Conservation (phyloP, 495 filamentous ascomycete genomes). For the Apodospora peruviana region DNA sequence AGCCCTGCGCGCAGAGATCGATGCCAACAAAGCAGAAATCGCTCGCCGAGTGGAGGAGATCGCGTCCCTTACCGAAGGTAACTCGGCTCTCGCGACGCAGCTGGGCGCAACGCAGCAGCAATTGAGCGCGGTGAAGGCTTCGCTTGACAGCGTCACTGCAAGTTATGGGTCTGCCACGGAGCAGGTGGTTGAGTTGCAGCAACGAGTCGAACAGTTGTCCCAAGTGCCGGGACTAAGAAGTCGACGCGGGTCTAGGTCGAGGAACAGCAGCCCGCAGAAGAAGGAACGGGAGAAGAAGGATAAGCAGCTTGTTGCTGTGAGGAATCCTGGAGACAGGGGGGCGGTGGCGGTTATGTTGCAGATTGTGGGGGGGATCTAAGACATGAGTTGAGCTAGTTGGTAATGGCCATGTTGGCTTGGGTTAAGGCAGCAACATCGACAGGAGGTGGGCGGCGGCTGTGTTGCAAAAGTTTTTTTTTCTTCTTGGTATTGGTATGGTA, state of each 20-base stretch:
- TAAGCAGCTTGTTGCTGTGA: slow-evolving; percentile 28
- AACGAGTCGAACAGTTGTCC: slow-evolving; percentile 16
- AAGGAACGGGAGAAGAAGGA: slow-evolving; percentile 26
- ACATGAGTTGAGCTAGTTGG: no score
- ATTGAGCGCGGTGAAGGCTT: slow-evolving; percentile 12
- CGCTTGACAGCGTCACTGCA: slow-evolving; percentile 14
- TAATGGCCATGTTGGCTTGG: no score
- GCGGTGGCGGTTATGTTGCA: slow-evolving; percentile 31
- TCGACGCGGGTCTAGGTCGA: slow-evolving; percentile 19
- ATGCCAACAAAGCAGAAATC: slow-evolving; percentile 23
- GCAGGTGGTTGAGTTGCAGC: slow-evolving; percentile 19
- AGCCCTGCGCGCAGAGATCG: slow-evolving; percentile 21
- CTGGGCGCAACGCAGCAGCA: slow-evolving; percentile 21
- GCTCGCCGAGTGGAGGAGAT: slow-evolving; percentile 20
- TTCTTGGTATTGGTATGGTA: no score
- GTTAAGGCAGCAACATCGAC: no score
- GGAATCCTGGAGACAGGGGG: slow-evolving; percentile 27
- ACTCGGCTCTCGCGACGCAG: slow-evolving; percentile 19
- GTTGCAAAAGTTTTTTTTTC: no score
- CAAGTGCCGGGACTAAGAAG: slow-evolving; percentile 1
- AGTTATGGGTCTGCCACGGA: slow-evolving; percentile 17
- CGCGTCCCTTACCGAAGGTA: slow-evolving; percentile 18
- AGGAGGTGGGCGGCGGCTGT: no score
- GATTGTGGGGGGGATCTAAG: slow-evolving; percentile 23
- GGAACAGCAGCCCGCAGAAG: slow-evolving; percentile 25